Conservation (phyloP, 2,329 filamentous ascomycete species). For the Ophiocordyceps australis region DNA sequence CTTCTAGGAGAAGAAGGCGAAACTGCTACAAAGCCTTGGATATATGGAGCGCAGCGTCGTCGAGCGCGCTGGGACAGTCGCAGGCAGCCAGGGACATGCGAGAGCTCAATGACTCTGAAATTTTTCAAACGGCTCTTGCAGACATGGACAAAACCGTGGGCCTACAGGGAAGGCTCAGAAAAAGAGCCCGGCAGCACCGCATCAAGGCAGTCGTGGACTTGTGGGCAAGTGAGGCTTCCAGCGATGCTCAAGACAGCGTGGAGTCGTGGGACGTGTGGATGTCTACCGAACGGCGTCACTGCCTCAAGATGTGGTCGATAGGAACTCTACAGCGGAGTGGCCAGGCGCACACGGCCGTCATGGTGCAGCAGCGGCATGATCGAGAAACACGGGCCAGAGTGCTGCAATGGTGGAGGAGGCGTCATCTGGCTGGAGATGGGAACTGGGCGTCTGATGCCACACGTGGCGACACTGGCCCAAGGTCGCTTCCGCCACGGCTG, state of each 20-base stretch:
- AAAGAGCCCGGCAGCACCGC: too few relatives aligned
- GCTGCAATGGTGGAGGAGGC: slow-evolving; percentile 14
- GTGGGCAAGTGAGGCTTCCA: slow-evolving; percentile 8
- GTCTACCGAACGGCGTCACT: slow-evolving; percentile 12
- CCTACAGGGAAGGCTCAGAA: slow-evolving; percentile 4
- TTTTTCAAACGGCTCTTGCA: too few relatives aligned
- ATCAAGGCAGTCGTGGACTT: slow-evolving; percentile 6
- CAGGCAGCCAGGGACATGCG: slow-evolving; percentile 5
- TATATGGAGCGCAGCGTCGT: slow-evolving; percentile 9
- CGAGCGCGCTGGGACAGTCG: slow-evolving; percentile 2
- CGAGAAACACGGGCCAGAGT: slow-evolving; percentile 12
- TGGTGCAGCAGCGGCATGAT: slow-evolving; percentile 12
- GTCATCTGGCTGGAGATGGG: too few relatives aligned
- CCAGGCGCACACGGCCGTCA: slow-evolving; percentile 17
- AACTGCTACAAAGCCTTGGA: slow-evolving; percentile 14
- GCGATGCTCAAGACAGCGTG: slow-evolving; percentile 7
- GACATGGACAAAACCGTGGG: too few relatives aligned
- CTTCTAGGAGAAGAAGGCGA: slow-evolving; percentile 12
- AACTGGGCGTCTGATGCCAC: too few relatives aligned
- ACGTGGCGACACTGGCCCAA: slow-evolving; percentile 10
- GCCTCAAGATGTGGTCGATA: slow-evolving; percentile 17
- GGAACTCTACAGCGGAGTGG: slow-evolving; percentile 16
- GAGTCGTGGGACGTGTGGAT: slow-evolving; percentile 15
- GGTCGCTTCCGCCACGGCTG: slow-evolving; percentile 8
- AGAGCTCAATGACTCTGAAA: too few relatives aligned